Base-by-base conservation (phyloP, 1,139 yeast genomes). In the Candida sojae region DNA sequence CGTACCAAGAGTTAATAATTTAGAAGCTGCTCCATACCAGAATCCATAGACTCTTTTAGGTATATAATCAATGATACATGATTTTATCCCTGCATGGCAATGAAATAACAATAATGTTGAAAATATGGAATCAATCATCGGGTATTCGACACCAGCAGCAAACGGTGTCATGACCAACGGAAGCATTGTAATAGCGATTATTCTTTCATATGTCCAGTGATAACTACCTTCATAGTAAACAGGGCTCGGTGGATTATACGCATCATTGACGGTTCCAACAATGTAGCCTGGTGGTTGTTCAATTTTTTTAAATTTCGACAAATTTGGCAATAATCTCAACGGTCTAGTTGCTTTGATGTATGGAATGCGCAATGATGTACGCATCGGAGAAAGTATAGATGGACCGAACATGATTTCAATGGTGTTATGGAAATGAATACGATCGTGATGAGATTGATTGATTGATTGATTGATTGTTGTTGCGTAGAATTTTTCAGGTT, bases 11-110 rank as follows among this genome's bases (percentile, higher is more conserved):
- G 82, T 71, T 64, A 88, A 75, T 56, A 86, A 64, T 60, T 79
- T 77, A 73, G 79, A 71, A 52, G 91, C 91, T 55, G 73, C 73
- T 55, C 75, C 75, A 68, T 86, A 84, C 76, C 79, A 81, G 34
- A 74, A 65, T 39, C 93, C 93, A 61, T 84, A 88, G 17, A 84
- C 88, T 71, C 96, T 77, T 55, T 72, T 75, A 47, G 97, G 97
- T 53, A 92, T 85, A 70, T 91, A 91, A 68, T 92, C 97, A 52
- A 84, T 82, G 62, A 92, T 90, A 71, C 97, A 89, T 37, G 96
- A 77, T 61, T 84, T 84, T 70, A 92, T 80, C 0, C 97, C 98
- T 49, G 84, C 78, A 67, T 88, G 88, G 50, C 86, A 77, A 71
- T 92, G 97, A 57, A 83, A 76, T 55, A 92, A 70, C 44, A 89